Conservation (phyloP, 1,284 basidiomycete genomes). For the Coniophora puteana region DNA sequence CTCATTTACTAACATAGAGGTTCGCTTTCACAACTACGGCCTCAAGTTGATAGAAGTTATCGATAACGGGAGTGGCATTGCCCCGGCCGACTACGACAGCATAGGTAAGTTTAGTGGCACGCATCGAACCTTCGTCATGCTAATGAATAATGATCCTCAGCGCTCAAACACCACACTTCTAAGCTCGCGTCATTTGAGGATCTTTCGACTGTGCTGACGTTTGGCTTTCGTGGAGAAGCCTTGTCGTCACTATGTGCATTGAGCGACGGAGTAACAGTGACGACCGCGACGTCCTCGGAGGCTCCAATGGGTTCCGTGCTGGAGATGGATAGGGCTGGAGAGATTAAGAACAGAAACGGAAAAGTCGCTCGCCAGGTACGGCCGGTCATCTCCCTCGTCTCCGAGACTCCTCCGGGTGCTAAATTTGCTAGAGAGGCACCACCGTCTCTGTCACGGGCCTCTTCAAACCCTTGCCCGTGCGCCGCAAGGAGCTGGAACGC, state of each 20-base stretch:
- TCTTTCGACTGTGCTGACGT: conserved; percentile 75
- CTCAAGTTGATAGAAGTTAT: conserved; percentile 84
- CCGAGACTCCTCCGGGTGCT: conserved; percentile 1
- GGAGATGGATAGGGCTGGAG: conserved; percentile 66
- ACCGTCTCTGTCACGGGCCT: conserved; percentile 76
- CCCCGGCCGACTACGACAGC: conserved; percentile 69
- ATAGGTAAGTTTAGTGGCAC: conserved; percentile 55
- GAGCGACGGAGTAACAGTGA: conserved; percentile 65
- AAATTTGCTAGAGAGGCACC: conserved; percentile 70
- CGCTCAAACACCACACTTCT: conserved; percentile 91
- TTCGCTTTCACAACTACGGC: conserved; percentile 89
- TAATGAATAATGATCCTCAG: conserved; percentile 34
- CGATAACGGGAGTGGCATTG: conserved; percentile 91
- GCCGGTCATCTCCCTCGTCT: conserved; percentile 4
- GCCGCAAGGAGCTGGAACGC: conserved; percentile 88
- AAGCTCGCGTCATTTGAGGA: conserved; percentile 82
- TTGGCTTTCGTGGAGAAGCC: conserved; percentile 97
- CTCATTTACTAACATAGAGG: conserved; percentile 49
- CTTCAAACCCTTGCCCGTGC: conserved; percentile 84
- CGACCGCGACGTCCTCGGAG: conserved; percentile 69
- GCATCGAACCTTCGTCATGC: not conserved
- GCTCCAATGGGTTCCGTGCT: conserved; percentile 80
- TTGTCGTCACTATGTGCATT: conserved; percentile 91
- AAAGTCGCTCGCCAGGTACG: conserved; percentile 75
- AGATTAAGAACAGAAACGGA: conserved; percentile 42